phyloP scores from a whole-genome alignment of 495 filamentous ascomycete genomes.

The Astrocystis sublimbata region DNA sequence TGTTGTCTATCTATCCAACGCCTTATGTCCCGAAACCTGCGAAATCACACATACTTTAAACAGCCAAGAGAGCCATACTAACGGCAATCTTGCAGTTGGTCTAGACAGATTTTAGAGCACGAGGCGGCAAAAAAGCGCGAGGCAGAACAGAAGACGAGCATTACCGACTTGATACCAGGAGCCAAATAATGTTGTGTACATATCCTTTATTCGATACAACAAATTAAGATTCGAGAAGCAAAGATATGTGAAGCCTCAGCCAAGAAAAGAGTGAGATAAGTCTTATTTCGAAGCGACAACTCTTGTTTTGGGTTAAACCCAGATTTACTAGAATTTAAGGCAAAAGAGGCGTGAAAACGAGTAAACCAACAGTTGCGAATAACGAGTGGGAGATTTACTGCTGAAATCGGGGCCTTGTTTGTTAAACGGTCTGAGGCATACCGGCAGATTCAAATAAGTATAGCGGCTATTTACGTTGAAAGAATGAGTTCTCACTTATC shows the following conservation, averaged over 20 bases:
- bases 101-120: constrained; percentile 84
- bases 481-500: no score
- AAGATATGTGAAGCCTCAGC: neutral
- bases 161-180: constrained; percentile 28
- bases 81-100: constrained; percentile 65
- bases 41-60: no score
- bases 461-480: no score
- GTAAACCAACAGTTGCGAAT: no score
- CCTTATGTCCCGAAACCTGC: neutral
- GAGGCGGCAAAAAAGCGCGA: constrained; percentile 84
- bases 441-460: no score
- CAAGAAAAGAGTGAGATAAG: neutral
- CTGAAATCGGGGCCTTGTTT: no score
- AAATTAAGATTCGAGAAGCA: constrained; percentile 17
- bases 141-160: constrained; percentile 57
- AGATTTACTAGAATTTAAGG: no score
- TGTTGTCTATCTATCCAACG: constrained; percentile 40
- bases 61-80: neutral
- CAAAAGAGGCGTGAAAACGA: no score
- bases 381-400: no score
- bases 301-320: no score
- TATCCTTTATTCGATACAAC: constrained; percentile 27
- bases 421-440: no score
- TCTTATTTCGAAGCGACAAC: neutral
- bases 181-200: constrained; percentile 29